These are phyloP conservation scores for Grosmannia serpens DNA, from an alignment of 2,329 filamentous ascomycete genomes.

Conservation along the genomic window DNA sequence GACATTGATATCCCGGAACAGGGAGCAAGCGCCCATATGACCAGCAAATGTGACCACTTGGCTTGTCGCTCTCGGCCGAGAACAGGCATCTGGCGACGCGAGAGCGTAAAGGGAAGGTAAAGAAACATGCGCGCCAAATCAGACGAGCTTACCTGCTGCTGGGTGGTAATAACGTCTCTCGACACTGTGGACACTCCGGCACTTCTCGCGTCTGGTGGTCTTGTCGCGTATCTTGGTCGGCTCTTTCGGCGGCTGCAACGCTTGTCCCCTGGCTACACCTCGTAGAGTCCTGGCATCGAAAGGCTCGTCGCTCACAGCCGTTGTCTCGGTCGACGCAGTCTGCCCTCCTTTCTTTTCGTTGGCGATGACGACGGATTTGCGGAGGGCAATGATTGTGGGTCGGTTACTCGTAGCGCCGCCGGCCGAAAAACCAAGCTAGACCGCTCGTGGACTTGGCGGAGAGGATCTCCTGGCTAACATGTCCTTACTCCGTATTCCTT, in stretches of 20 bases:
- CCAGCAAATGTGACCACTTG: neutral
- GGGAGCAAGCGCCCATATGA: neutral
- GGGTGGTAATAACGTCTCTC: neutral
- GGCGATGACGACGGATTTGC: constrained; percentile 1
- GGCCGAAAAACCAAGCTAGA: neutral
- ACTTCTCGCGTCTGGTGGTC: neutral
- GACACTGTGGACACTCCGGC: neutral
- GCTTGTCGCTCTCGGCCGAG: neutral
- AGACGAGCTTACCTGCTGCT: neutral
- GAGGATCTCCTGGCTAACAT: neutral
- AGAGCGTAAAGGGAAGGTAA: neutral
- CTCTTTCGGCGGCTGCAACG: neutral
- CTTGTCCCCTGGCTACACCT: neutral
- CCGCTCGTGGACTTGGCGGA: neutral
- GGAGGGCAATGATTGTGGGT: neutral
- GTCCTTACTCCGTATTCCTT: no score
- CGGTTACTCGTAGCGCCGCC: neutral
- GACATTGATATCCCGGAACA: neutral
- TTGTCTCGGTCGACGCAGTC: neutral
- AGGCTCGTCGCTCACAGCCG: neutral
- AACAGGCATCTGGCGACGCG: neutral
- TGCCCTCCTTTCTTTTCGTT: neutral
- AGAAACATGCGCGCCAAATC: neutral
- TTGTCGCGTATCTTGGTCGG: neutral
- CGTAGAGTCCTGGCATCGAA: neutral